Conservation (phyloP, 2,329 filamentous ascomycete species). For the Neofusicoccum ribis region DNA sequence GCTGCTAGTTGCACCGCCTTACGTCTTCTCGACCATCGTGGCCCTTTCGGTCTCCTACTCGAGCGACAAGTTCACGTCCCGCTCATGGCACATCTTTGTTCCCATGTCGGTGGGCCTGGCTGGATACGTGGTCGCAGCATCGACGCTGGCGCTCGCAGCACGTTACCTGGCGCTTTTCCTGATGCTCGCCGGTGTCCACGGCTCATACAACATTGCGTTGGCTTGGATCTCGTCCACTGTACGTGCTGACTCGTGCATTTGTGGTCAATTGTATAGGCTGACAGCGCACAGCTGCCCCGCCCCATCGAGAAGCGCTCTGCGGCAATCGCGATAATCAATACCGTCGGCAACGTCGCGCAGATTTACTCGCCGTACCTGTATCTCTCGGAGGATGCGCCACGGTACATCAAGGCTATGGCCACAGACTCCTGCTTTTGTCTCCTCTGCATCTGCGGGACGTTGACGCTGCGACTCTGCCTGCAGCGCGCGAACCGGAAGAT, state of each 20-base stretch:
- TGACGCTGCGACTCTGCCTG: not conserved
- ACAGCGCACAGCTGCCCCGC: not conserved
- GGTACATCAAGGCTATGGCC: not conserved
- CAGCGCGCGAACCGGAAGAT: slow-evolving; percentile 11
- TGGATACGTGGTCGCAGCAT: not conserved
- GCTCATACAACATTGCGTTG: not conserved
- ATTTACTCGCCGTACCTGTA: not conserved
- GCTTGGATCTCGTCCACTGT: not conserved
- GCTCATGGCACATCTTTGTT: not conserved
- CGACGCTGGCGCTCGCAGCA: not conserved
- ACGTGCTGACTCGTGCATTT: not conserved
- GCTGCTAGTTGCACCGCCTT: not conserved
- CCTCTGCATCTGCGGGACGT: not conserved
- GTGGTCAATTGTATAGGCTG: not conserved
- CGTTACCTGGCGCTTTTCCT: slow-evolving; percentile 9
- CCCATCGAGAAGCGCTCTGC: slow-evolving; percentile 8
- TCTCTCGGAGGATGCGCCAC: not conserved
- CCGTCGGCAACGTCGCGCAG: slow-evolving; percentile 2
- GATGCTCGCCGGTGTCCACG: not conserved
- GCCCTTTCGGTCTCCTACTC: not conserved
- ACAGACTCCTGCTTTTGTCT: not conserved
- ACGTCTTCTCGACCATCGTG: not conserved
- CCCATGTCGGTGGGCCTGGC: not conserved
- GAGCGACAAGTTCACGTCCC: not conserved
- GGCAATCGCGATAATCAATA: slow-evolving; percentile 1